Conservation (phyloP, 1,284 basidiomycete genomes). For the Ceratorhiza oryzae-sativae region DNA sequence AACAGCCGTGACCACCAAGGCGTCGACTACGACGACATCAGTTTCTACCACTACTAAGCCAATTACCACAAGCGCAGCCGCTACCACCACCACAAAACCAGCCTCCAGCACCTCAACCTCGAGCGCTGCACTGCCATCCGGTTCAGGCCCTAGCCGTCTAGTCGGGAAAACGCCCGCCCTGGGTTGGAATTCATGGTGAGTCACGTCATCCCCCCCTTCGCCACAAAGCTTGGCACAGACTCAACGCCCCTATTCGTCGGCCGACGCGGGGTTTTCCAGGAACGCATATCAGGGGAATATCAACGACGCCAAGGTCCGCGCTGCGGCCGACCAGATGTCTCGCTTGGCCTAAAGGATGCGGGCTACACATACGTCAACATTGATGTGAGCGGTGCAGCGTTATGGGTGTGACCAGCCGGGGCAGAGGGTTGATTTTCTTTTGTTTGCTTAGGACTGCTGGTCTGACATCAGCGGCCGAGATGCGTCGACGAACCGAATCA, state of each 20-base stretch:
- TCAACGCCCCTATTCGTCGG: not conserved
- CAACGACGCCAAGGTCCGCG: slow-evolving; percentile 57
- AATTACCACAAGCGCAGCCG: slow-evolving; percentile 14
- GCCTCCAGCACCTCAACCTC: slow-evolving; percentile 10
- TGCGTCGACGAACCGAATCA: slow-evolving; percentile 54
- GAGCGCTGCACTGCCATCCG: slow-evolving; percentile 17
- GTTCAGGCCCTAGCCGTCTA: slow-evolving; percentile 36
- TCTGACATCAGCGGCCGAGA: slow-evolving; percentile 53
- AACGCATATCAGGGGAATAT: slow-evolving; percentile 49
- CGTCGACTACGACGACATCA: not conserved
- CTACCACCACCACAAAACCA: slow-evolving; percentile 23
- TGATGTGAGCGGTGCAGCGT: slow-evolving; percentile 59
- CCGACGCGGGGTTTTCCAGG: slow-evolving; percentile 29
- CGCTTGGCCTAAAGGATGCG: slow-evolving; percentile 58
- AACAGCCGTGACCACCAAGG: slow-evolving; percentile 8
- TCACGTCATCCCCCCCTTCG: not conserved
- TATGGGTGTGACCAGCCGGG: not conserved
- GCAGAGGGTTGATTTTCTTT: not conserved
- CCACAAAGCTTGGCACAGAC: slow-evolving; percentile 5
- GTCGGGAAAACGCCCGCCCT: slow-evolving; percentile 40
- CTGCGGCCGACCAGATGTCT: slow-evolving; percentile 59
- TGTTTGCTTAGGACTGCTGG: slow-evolving; percentile 60
- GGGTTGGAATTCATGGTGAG: slow-evolving; percentile 41
- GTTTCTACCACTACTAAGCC: slow-evolving; percentile 4
- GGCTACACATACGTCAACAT: slow-evolving; percentile 65